These are phyloP conservation scores for Vicia sativa DNA, from an alignment of 306 rosid genomes.

Conservation along the genomic window DNA sequence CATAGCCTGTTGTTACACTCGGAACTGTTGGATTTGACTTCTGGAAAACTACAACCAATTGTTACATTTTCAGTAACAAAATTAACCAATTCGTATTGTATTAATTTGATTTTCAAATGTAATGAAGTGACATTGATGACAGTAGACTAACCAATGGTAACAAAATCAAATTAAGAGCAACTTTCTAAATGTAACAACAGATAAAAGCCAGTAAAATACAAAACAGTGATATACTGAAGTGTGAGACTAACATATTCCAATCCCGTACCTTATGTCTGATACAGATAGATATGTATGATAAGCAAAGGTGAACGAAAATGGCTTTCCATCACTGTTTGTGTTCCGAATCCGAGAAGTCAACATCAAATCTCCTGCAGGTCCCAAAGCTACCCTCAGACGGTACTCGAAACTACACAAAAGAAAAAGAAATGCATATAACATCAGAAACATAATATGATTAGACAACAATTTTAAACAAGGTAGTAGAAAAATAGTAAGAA, in stretches of 20 bases:
- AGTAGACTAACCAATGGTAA: slow-evolving; percentile 24
- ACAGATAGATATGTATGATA: slow-evolving; percentile 93
- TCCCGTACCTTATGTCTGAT: slow-evolving; percentile 80
- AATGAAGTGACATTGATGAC: slow-evolving; percentile 12
- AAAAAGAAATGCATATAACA: slow-evolving; percentile 31
- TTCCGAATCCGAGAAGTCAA: slow-evolving; percentile 92
- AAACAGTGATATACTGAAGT: slow-evolving; percentile 23
- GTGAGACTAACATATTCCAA: slow-evolving; percentile 23
- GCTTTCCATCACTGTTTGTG: slow-evolving; percentile 87
- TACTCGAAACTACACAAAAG: slow-evolving; percentile 69
- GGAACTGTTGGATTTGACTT: slow-evolving; percentile 9
- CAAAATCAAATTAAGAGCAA: slow-evolving; percentile 15
- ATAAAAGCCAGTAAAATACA: slow-evolving; percentile 15
- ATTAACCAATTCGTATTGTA: slow-evolving; percentile 12
- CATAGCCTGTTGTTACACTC: slow-evolving; percentile 3
- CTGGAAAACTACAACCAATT: slow-evolving; percentile 3
- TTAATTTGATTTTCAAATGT: neutral
- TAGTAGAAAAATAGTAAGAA: slow-evolving; percentile 10
- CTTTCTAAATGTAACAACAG: slow-evolving; percentile 27
- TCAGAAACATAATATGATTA: slow-evolving; percentile 19
- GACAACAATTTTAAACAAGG: neutral
- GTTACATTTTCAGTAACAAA: slow-evolving; percentile 11
- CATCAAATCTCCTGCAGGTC: slow-evolving; percentile 89
- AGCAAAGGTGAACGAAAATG: slow-evolving; percentile 89
- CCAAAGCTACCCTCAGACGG: slow-evolving; percentile 86